A percentile compares a stretch with the other conserved stretches of the same genome.
Evolutionary conservation across 1,139 yeast species (phyloP).

Genomic region (Sugiyamaella neomexicana): DNA sequence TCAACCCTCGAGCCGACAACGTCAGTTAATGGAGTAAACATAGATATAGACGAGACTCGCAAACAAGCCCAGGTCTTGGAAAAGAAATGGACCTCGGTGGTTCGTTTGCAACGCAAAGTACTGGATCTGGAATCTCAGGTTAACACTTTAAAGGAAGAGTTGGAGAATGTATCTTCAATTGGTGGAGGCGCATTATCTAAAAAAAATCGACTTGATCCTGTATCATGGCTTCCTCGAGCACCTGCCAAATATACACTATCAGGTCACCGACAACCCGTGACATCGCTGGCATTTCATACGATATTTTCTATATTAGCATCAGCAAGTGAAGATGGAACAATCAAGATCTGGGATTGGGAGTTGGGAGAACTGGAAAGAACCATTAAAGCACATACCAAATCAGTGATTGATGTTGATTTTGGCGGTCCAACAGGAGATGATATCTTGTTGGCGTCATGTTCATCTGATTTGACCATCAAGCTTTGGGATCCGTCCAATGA

Average conservation of each 20-base stretch:
- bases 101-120: slow-evolving; percentile 73
- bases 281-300: slow-evolving; percentile 72
- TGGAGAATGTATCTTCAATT: slow-evolving; percentile 39
- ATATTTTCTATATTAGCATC: slow-evolving; percentile 61
- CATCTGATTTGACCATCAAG: slow-evolving; percentile 72
- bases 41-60: slow-evolving; percentile 16
- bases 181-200: slow-evolving; percentile 2
- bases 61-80: slow-evolving; percentile 50
- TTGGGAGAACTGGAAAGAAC: slow-evolving; percentile 66
- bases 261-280: slow-evolving; percentile 62
- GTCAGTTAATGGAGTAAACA: background rate
- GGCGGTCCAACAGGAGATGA: slow-evolving; percentile 43
- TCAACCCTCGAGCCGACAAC: slow-evolving; percentile 3
- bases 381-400: slow-evolving; percentile 74
- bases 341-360: slow-evolving; percentile 76
- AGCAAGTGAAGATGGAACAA: slow-evolving; percentile 73
- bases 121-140: slow-evolving; percentile 54
- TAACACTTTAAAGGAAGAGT: slow-evolving; percentile 44
- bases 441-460: slow-evolving; percentile 57
- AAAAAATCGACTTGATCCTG: slow-evolving; percentile 39
- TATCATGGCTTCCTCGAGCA: slow-evolving; percentile 70
- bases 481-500: slow-evolving; percentile 61
- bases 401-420: slow-evolving; percentile 62
- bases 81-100: slow-evolving; percentile 87
- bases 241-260: slow-evolving; percentile 49